Evolutionary conservation across 1,284 basidiomycete species (phyloP).

Genomic region (Ceratobasidium sp.): DNA sequence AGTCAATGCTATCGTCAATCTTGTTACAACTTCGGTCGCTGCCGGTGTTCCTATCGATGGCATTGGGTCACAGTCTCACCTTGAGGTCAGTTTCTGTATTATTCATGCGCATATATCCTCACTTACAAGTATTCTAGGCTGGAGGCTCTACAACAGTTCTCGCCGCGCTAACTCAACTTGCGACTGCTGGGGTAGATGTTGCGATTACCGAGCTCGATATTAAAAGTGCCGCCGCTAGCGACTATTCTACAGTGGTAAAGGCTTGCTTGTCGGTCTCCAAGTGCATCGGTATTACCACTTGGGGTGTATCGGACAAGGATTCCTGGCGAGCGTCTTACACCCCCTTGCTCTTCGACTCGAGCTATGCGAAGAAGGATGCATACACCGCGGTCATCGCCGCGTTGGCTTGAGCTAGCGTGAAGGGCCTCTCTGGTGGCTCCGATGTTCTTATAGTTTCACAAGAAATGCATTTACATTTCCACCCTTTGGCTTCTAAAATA

Average conservation of each 20-base stretch:
- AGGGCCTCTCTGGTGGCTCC: too few species aligned
- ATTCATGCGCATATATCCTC: constrained; percentile 58
- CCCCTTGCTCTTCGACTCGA: constrained; percentile 63
- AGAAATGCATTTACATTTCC: too few species aligned
- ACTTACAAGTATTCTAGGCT: constrained; percentile 53
- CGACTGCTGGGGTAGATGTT: constrained; percentile 46
- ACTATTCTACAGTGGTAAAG: constrained; percentile 63
- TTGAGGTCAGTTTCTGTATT: constrained; percentile 53
- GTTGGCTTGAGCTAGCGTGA: constrained; percentile 22
- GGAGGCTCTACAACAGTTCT: constrained; percentile 69
- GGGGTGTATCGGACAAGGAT: constrained; percentile 53
- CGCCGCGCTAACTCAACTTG: constrained; percentile 53
- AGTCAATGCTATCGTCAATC: constrained; percentile 35
- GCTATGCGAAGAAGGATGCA: constrained; percentile 64
- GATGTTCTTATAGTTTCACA: too few species aligned
- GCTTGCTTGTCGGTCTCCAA: constrained; percentile 62
- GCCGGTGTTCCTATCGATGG: constrained; percentile 45
- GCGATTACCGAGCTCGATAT: constrained; percentile 43
- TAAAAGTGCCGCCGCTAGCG: constrained; percentile 52
- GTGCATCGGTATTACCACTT: constrained; percentile 63
- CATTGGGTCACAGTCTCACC: constrained; percentile 44
- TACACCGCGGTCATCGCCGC: constrained; percentile 61
- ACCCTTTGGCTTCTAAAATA: too few species aligned
- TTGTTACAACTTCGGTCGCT: constrained; percentile 44
- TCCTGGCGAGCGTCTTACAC: constrained; percentile 62